These are phyloP conservation scores for Gastrolobium villosum DNA, from an alignment of 306 rosid species.

Conservation along the genomic window DNA sequence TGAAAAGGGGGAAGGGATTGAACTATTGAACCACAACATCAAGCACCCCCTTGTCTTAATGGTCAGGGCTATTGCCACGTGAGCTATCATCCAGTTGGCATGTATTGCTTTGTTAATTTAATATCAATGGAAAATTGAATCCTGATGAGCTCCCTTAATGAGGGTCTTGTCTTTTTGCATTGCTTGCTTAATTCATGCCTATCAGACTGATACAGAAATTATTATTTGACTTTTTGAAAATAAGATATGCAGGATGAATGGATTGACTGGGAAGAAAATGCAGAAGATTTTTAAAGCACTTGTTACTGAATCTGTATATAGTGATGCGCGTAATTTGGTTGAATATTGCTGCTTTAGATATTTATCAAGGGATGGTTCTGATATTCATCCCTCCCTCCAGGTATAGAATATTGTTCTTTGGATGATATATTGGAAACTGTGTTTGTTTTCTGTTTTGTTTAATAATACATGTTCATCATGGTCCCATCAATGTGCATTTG, in stretches of 20 bases:
- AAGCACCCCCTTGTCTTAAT: not conserved
- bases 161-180: constrained; percentile 32
- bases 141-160: constrained; percentile 11
- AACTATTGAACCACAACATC: not conserved
- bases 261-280: constrained; percentile 93
- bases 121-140: constrained; percentile 25
- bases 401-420: constrained; percentile 49
- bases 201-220: constrained; percentile 50
- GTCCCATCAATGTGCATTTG: constrained; percentile 30
- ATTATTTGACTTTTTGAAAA: constrained; percentile 62
- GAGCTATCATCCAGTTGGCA: constrained; percentile 9
- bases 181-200: constrained; percentile 48
- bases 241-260: constrained; percentile 96
- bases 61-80: not conserved
- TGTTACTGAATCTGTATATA: constrained; percentile 72
- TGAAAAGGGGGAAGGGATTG: not conserved
- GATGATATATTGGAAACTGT: not conserved
- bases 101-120: constrained; percentile 38
- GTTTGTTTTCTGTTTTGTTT: constrained; percentile 32
- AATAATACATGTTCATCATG: not conserved
- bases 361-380: constrained; percentile 88
- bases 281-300: constrained; percentile 89
- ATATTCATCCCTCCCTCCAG: constrained; percentile 91
- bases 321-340: constrained; percentile 85
- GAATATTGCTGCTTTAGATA: constrained; percentile 99